Conservation (phyloP, 495 filamentous ascomycete genomes). For the Cryomyces minteri region DNA sequence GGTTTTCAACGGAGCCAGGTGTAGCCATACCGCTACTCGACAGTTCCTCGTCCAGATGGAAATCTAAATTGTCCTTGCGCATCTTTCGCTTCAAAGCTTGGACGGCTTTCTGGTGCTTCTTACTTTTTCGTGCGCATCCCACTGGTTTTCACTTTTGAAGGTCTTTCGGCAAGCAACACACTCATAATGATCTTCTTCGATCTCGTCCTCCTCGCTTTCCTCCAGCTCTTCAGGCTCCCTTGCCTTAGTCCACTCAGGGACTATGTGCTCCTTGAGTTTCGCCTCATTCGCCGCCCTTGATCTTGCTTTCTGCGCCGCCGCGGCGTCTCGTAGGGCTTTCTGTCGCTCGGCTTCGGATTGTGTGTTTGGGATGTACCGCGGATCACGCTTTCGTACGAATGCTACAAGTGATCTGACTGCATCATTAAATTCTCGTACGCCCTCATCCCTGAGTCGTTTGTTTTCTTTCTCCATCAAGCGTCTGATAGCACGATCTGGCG, state of each 20-base stretch:
- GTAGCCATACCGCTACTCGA: constrained; percentile 13
- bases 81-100: constrained; percentile 66
- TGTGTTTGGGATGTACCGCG: constrained; percentile 48
- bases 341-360: constrained; percentile 69
- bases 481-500: constrained; percentile 67
- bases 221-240: constrained; percentile 30
- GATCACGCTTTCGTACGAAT: constrained; percentile 88
- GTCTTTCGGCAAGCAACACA: constrained; percentile 83
- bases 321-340: constrained; percentile 56
- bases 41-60: constrained; percentile 31
- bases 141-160: constrained; percentile 89
- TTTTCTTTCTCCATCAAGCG: constrained; percentile 94
- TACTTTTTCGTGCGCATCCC: constrained; percentile 86
- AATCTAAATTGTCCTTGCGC: constrained; percentile 47
- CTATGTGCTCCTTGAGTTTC: constrained; percentile 42
- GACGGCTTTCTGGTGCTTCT: constrained; percentile 79
- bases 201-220: constrained; percentile 34
- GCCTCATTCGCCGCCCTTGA: constrained; percentile 65
- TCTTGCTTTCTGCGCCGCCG: constrained; percentile 67
- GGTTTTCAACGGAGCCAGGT: constrained; percentile 22
- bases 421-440: constrained; percentile 78
- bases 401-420: constrained; percentile 71
- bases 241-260: constrained; percentile 64
- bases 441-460: constrained; percentile 63
- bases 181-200: constrained; percentile 46